phyloP scores from a whole-genome alignment of 2,329 filamentous ascomycete genomes.

The Paracoccidioides lutzii region DNA sequence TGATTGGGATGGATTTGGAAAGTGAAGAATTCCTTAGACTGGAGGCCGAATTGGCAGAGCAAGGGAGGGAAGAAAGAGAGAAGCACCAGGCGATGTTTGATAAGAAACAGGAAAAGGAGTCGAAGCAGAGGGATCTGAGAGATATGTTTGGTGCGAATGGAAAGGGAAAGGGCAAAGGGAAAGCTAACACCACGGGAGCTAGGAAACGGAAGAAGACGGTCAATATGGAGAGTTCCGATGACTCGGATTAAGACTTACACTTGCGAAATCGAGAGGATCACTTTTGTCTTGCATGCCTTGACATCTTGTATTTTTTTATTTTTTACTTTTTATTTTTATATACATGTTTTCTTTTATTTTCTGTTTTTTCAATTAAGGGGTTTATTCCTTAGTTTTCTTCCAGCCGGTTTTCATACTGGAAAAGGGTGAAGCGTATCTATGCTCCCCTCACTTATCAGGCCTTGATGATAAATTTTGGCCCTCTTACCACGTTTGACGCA shows the following conservation, averaged over 20 bases:
- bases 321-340: too few relatives aligned
- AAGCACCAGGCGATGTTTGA: conserved; percentile 70
- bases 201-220: background rate
- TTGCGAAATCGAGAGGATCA: background rate
- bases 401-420: too few relatives aligned
- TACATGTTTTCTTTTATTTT: background rate
- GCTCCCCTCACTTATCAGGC: too few relatives aligned
- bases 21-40: conserved; percentile 56
- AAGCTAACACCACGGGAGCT: background rate
- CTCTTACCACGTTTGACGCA: too few relatives aligned
- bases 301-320: background rate
- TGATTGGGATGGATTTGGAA: conserved; percentile 72
- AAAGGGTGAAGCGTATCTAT: too few relatives aligned
- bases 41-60: conserved; percentile 51
- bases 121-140: conserved; percentile 32
- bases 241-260: background rate
- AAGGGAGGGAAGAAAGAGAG: conserved; percentile 57
- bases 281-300: background rate
- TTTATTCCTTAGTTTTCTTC: too few relatives aligned
- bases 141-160: conserved; percentile 14
- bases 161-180: background rate
- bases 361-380: background rate
- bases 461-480: too few relatives aligned
- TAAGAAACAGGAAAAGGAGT: conserved; percentile 50
- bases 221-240: background rate